Evolutionary conservation across 2,329 filamentous ascomycete species (phyloP), one percentile per base, ranked within the genome.

Genomic region (Colletotrichum liaoningense): DNA sequence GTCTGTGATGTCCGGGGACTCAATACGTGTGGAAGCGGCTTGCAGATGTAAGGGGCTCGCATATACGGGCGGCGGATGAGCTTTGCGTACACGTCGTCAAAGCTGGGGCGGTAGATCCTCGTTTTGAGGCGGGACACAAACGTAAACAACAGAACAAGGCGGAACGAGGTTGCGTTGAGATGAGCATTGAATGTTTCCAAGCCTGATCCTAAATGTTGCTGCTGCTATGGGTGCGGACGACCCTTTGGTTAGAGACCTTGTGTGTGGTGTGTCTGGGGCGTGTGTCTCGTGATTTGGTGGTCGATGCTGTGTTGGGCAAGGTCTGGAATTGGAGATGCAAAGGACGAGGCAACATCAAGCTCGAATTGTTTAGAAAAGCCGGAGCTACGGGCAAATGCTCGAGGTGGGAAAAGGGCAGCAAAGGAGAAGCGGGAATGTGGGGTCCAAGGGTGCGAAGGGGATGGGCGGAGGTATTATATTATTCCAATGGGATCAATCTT

Each of bases 171-270:
- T 56, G 70, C 72, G 67, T 71, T 74, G 69, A 67, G 72, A 72
- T 72, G 72, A 72, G 72, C 72, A 74, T 74, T 67, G 72, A 67
- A 74, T 72, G 72, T 72, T 74, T 74, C 58, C 72, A 58, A 70
- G 56, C 22, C 28, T 33, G 58, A 49, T 24, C 62, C 55, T 60
- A 65, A 24, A 57, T 22, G 28, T 19, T n/a, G 42, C 42, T 8
- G 57, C 26, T 62, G 56, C 35, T 46, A 70, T 70, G 70, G n/a
- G 58, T 56, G 16, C 60, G 70, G 66, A 63, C 63, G 58, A 54
- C 14, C 16, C 38, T 42, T 42, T 7, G 38, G 38, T 42, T 67
- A 49, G 42, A 9, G 42, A 49, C 16, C 16, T 65, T 22, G 42
- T 46, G 66, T 46, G n/a, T 70, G 38, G 12, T 33, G 49, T 64